Evolutionary conservation across 2,329 filamentous ascomycete species (phyloP), one percentile per base, ranked within the genome.

Genomic region (Ophiostoma perfectum): DNA sequence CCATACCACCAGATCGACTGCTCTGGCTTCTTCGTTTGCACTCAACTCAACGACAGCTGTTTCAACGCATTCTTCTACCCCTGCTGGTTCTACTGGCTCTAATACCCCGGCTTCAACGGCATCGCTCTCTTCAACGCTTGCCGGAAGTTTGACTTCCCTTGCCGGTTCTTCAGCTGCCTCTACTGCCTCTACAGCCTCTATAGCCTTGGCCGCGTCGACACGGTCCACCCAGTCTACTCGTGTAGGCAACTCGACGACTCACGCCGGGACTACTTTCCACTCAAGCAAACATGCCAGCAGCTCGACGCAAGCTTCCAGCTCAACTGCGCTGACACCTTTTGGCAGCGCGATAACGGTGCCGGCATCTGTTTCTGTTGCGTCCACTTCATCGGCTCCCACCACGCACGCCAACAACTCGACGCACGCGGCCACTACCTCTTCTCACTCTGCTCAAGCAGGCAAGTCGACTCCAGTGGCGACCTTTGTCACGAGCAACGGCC

Each of bases 401-500:
- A 5, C 45, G 1, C 12, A 12, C 6, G 45, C n/a, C 45, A 18
- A 11, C n/a, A 55, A 55, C 49, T 55, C 18, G 49, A 55, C 49
- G 1, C 12, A 6, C 12, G 47, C 47, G n/a, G 16, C 62, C 16
- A n/a, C 45, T 5, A n/a, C 62, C 4, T 18, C 66, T 11, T 49
- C 45, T 49, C 5, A 11, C 14, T 49, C 45, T 6, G 11, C 45
- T 16, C 9, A 45, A 3, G 47, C 47, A 1, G 9, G 18, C 8
- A 38, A 18, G 9, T 14, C 52, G 16, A 4, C 47, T 14, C 14
- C 62, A 8, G 18, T n/a, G 3, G 64, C 42, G n/a, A 39, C 63
- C 7, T 64, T 14, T 6, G n/a, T 38, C 41, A 74, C 75, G 41
- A 74, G 76, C 18, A 82, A 80, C 4, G 78, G 80, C 6, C 71